Evolutionary conservation across 1,284 basidiomycete genomes (phyloP), one percentile per base, ranked within the genome.

Genomic region (Abortiporus biennis): DNA sequence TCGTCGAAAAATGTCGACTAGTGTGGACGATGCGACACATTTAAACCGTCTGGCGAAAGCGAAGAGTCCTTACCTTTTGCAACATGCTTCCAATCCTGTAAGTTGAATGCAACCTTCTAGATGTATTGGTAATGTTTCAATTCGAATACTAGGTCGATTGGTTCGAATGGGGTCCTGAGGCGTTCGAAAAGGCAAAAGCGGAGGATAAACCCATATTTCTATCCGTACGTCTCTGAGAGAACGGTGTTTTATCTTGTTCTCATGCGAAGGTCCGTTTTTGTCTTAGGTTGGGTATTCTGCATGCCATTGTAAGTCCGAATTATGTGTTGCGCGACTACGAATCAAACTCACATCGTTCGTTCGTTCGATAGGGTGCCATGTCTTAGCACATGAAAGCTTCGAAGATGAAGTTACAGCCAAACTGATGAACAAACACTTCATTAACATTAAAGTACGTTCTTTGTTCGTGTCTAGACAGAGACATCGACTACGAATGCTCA

Each of bases 201-300:
- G 61, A 67, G 33, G 57, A 66, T 38, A 65, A 65, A 41, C 65
- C 67, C 1, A 68, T 72, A 20, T 71, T 71, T 47, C 57, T 72
- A 15, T 67, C 64, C 6, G 55, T 57, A 36, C 33, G 55, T 46
- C 17, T n/a, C 11, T 25, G n/a, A n/a, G n/a, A n/a, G n/a, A n/a
- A n/a, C n/a, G 9, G n/a, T 21, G 32, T 37, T 23, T 11, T 6
- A 16, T 4, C 16, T 24, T 19, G 30, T 4, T 23, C 2, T 27
- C 8, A 6, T 21, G 16, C 19, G 25, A 29, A 39, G 15, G 38
- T 9, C 12, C 29, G n/a, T 31, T 31, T 25, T 17, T 8, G 21
- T 38, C 19, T 1, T 24, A 58, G 55, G 65, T 69, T 15, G 69
- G 69, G 5, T 72, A 71, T 47, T 68, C 67, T 1, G 58, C 58